Evolutionary conservation across 1,284 basidiomycete genomes (phyloP).

Genomic region (Fomitiporia mediterranea): DNA sequence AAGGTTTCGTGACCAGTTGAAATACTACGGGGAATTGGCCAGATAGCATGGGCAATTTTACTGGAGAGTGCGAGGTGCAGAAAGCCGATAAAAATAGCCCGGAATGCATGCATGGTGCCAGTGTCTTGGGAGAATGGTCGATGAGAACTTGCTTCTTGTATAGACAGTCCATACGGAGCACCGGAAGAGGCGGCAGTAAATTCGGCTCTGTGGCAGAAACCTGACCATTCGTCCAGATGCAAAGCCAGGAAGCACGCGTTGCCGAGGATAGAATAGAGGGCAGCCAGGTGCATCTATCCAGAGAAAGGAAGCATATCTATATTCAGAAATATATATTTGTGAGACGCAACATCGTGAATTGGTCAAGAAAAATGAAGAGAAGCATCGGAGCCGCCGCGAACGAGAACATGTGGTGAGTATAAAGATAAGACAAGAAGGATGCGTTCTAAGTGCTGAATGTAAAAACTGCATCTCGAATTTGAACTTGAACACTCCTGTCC

Average conservation of each 20-base stretch:
- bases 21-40: conserved; percentile 58
- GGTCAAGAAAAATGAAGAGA: conserved; percentile 1
- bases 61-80: background rate
- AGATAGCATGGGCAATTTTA: conserved; percentile 28
- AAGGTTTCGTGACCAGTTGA: conserved; percentile 47
- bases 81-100: background rate
- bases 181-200: too few species aligned
- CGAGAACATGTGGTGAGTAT: background rate
- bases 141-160: too few species aligned
- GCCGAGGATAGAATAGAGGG: too few species aligned
- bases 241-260: too few species aligned
- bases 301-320: too few species aligned
- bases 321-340: too few species aligned
- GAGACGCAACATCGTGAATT: too few species aligned
- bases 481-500: conserved; percentile 76
- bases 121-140: background rate
- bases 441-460: conserved; percentile 71
- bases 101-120: background rate
- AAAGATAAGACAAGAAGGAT: background rate
- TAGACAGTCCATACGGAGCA: too few species aligned
- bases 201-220: too few species aligned
- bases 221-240: too few species aligned
- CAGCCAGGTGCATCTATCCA: too few species aligned
- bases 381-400: background rate
- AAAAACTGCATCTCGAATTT: conserved; percentile 74